phyloP scores from a whole-genome alignment of 176 grass and related monocot species.

The Miscanthus lutarioriparius region DNA sequence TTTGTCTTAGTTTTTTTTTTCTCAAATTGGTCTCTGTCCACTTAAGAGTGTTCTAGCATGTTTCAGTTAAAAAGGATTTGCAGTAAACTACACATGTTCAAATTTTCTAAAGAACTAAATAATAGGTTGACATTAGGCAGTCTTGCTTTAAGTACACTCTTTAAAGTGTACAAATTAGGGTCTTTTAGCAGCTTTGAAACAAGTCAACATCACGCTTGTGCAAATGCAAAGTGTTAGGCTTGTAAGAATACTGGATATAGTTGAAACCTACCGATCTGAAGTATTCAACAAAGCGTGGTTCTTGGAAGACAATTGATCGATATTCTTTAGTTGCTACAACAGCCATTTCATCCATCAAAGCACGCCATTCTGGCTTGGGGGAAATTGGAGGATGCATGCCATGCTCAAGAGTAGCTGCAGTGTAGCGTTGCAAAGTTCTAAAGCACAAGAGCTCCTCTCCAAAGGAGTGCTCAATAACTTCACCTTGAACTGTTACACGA shows the following conservation, averaged over 20 bases:
- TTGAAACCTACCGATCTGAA: slow-evolving; percentile 77
- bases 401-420: slow-evolving; percentile 93
- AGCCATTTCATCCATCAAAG: slow-evolving; percentile 92
- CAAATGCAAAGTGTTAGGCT: slow-evolving; percentile 22
- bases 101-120: not conserved
- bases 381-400: slow-evolving; percentile 95
- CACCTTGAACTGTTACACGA: slow-evolving; percentile 92
- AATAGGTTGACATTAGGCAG: slow-evolving; percentile 1
- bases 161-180: not conserved
- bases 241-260: slow-evolving; percentile 19
- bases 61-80: not conserved
- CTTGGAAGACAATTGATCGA: slow-evolving; percentile 87
- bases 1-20: not conserved
- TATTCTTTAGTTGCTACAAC: slow-evolving; percentile 81
- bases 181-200: not conserved
- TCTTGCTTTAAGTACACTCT: not conserved
- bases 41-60: not conserved
- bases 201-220: not conserved
- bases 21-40: not conserved
- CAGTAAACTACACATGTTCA: not conserved
- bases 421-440: slow-evolving; percentile 93
- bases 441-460: slow-evolving; percentile 95
- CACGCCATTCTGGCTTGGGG: slow-evolving; percentile 89
- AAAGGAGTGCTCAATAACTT: slow-evolving; percentile 97
- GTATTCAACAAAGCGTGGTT: slow-evolving; percentile 94